phyloP scores from a whole-genome alignment of 345 rosid genomes.

The Noccaea caerulescens region DNA sequence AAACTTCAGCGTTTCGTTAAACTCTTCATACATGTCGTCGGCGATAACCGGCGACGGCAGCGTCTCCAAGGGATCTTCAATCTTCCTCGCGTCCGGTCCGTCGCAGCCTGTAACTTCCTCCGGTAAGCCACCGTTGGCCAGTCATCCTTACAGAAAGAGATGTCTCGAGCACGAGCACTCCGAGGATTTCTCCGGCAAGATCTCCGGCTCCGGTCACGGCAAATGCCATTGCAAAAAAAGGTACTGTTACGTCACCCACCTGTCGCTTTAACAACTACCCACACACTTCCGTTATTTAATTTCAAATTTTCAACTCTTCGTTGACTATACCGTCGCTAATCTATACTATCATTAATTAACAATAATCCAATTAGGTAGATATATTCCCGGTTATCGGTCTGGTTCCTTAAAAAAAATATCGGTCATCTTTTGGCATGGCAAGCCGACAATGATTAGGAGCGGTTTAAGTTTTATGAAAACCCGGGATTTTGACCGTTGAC shows the following conservation, averaged over 20 bases:
- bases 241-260: slow-evolving; percentile 48
- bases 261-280: slow-evolving; percentile 37
- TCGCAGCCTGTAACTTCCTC: slow-evolving; percentile 54
- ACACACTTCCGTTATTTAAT: slow-evolving; percentile 25
- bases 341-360: background rate
- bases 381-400: slow-evolving; percentile 18
- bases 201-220: slow-evolving; percentile 66
- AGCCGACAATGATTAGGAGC: background rate
- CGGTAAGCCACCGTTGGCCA: slow-evolving; percentile 77
- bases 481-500: slow-evolving; percentile 10
- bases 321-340: slow-evolving; percentile 29
- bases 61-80: slow-evolving; percentile 78
- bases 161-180: slow-evolving; percentile 73
- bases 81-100: slow-evolving; percentile 55
- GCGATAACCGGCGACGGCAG: slow-evolving; percentile 94
- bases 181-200: slow-evolving; percentile 55
- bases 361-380: slow-evolving; percentile 6
- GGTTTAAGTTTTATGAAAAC: background rate
- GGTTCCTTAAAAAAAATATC: background rate
- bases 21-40: slow-evolving; percentile 85
- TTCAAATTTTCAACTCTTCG: slow-evolving; percentile 4
- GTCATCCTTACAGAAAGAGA: slow-evolving; percentile 64
- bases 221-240: slow-evolving; percentile 93
- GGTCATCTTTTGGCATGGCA: background rate
- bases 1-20: slow-evolving; percentile 76